Conservation (phyloP, 768 basidiomycete genomes). For the Amanita rubescens region DNA sequence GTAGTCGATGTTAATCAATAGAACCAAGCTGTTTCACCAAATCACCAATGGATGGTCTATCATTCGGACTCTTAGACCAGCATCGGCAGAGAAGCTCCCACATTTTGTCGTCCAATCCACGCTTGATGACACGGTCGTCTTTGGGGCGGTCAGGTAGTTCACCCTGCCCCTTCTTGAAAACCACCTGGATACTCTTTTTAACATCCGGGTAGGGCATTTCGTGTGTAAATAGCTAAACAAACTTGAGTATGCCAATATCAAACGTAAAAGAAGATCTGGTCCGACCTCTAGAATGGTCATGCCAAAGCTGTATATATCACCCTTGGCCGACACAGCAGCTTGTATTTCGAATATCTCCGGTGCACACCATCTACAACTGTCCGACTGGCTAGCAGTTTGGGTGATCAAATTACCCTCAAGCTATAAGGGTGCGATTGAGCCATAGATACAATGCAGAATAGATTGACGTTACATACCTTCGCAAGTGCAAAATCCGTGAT, state of each 20-base stretch:
- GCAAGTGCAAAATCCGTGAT: not conserved
- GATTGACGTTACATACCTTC: not conserved
- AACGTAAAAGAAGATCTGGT: not conserved
- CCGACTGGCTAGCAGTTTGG: not conserved
- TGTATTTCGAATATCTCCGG: not conserved
- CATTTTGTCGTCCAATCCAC: not conserved
- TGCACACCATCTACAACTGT: not conserved
- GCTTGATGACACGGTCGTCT: not conserved
- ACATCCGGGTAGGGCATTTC: not conserved
- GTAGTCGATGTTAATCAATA: no score
- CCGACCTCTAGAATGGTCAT: constrained; percentile 1
- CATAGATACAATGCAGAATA: not conserved
- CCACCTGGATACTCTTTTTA: not conserved
- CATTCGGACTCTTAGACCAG: not conserved
- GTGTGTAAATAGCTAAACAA: not conserved
- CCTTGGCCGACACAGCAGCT: not conserved
- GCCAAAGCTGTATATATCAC: not conserved
- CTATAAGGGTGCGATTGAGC: not conserved
- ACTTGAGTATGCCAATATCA: not conserved
- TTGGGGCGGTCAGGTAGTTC: not conserved
- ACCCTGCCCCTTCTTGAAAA: not conserved
- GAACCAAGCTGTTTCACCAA: not conserved
- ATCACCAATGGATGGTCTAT: not conserved
- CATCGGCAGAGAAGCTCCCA: not conserved
- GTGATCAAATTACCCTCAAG: not conserved